Evolutionary conservation across 2,329 filamentous ascomycete genomes (phyloP).

Genomic region (Colletotrichum sp.): DNA sequence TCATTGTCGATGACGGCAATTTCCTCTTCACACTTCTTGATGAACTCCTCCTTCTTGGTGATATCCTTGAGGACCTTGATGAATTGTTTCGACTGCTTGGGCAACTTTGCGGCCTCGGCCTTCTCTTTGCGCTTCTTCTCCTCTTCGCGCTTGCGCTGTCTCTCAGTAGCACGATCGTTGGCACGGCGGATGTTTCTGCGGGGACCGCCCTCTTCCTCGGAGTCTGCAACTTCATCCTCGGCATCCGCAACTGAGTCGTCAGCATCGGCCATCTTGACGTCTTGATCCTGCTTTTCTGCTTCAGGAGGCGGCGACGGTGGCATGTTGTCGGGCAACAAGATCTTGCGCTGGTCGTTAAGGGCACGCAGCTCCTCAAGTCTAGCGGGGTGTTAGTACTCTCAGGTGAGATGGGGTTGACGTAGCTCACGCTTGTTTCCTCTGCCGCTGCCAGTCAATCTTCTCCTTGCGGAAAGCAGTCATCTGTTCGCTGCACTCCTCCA

Average conservation of each 20-base stretch:
- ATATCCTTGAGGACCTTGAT: conserved; percentile 88
- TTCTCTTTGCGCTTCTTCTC: conserved; percentile 65
- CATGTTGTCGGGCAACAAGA: conserved; percentile 73
- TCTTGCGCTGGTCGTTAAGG: conserved; percentile 75
- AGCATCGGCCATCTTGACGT: conserved; percentile 64
- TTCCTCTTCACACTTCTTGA: conserved; percentile 83
- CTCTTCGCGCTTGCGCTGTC: conserved; percentile 77
- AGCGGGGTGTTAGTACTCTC: conserved; percentile 28
- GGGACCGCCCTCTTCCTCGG: conserved; percentile 68
- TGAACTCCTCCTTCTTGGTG: conserved; percentile 80
- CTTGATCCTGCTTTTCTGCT: conserved; percentile 52
- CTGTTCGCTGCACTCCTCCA: conserved; percentile 89
- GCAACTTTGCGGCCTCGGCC: conserved; percentile 66
- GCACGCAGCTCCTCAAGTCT: conserved; percentile 74
- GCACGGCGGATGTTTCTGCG: conserved; percentile 62
- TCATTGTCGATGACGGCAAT: conserved; percentile 89
- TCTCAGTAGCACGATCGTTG: conserved; percentile 71
- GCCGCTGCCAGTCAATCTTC: conserved; percentile 90
- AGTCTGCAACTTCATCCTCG: conserved; percentile 66
- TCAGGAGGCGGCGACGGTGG: conserved; percentile 65
- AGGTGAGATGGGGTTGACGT: not conserved
- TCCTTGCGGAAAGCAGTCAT: conserved; percentile 96
- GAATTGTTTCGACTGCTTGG: conserved; percentile 86
- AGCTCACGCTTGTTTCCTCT: conserved; percentile 69
- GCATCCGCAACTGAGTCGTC: conserved; percentile 67